phyloP scores from a whole-genome alignment of 805 yeast species.

The Sugiyamaella marilandica region DNA sequence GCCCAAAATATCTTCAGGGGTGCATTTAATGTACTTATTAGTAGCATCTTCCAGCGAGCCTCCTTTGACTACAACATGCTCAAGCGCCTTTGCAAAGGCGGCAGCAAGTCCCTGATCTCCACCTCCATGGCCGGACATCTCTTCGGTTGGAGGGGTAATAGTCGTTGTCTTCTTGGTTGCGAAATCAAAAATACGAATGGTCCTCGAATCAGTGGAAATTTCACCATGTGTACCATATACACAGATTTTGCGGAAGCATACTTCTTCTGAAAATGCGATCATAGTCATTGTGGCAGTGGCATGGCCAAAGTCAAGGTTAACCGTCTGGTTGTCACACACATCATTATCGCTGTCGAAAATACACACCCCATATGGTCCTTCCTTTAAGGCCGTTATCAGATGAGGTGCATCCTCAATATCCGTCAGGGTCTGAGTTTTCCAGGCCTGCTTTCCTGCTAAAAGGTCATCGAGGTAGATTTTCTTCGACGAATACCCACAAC shows the following conservation, averaged over 20 bases:
- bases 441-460: conserved; percentile 13
- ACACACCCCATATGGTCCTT: conserved; percentile 25
- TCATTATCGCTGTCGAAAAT: conserved; percentile 26
- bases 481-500: conserved; percentile 25
- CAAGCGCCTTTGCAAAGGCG: conserved; percentile 23
- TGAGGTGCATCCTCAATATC: conserved; percentile 23
- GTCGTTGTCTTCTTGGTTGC: conserved; percentile 15
- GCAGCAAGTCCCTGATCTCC: conserved; percentile 27
- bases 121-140: conserved; percentile 27
- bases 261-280: conserved; percentile 24
- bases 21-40: conserved; percentile 18
- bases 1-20: conserved; percentile 23
- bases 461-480: conserved; percentile 20
- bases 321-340: conserved; percentile 27
- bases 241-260: conserved; percentile 22
- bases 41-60: conserved; percentile 20
- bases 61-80: conserved; percentile 15
- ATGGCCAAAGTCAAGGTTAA: conserved; percentile 23
- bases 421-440: conserved; percentile 18
- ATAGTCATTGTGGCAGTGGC: conserved; percentile 28
- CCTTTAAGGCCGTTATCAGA: conserved; percentile 18
- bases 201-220: conserved; percentile 21
- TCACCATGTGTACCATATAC: conserved; percentile 27
- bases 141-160: conserved; percentile 14
- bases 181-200: conserved; percentile 23